These are phyloP conservation scores for Ulmus americana DNA, from an alignment of 331 rosid species.

Conservation along the genomic window DNA sequence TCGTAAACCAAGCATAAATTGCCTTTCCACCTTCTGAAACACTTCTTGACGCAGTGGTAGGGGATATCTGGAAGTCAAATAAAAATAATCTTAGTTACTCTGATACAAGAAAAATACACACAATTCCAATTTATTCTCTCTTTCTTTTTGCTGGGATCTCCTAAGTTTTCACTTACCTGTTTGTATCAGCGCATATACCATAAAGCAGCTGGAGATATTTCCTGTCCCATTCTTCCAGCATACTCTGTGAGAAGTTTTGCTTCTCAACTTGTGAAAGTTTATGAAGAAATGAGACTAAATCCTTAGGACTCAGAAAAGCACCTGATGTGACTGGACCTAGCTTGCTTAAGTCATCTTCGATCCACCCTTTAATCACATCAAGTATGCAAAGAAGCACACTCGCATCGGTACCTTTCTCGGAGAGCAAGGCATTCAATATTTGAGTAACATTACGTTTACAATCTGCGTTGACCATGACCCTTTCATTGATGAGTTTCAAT, in stretches of 20 bases:
- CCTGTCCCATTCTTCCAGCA: constrained; percentile 80
- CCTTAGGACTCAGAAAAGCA: constrained; percentile 75
- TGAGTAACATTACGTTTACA: constrained; percentile 83
- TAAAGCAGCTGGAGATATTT: constrained; percentile 84
- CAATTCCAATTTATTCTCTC: not conserved
- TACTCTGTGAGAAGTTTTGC: constrained; percentile 55
- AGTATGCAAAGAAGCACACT: constrained; percentile 93
- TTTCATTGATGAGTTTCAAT: constrained; percentile 78
- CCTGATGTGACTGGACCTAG: constrained; percentile 58
- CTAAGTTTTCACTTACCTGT: constrained; percentile 49
- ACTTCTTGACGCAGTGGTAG: constrained; percentile 71
- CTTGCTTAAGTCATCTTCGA: constrained; percentile 76
- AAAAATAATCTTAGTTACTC: constrained; percentile 16
- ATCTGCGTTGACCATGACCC: constrained; percentile 82
- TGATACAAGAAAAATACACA: not conserved
- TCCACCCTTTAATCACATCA: constrained; percentile 93
- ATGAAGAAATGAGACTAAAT: constrained; percentile 86
- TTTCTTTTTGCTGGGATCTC: no score
- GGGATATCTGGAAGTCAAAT: constrained; percentile 51
- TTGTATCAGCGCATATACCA: constrained; percentile 79
- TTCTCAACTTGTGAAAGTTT: constrained; percentile 91
- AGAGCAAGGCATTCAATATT: constrained; percentile 60
- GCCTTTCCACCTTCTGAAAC: constrained; percentile 87
- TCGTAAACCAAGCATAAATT: constrained; percentile 89
- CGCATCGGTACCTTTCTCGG: constrained; percentile 89